These are phyloP conservation scores for Penicillium sp. DNA, from an alignment of 2,329 filamentous ascomycete species.

Conservation along the genomic window DNA sequence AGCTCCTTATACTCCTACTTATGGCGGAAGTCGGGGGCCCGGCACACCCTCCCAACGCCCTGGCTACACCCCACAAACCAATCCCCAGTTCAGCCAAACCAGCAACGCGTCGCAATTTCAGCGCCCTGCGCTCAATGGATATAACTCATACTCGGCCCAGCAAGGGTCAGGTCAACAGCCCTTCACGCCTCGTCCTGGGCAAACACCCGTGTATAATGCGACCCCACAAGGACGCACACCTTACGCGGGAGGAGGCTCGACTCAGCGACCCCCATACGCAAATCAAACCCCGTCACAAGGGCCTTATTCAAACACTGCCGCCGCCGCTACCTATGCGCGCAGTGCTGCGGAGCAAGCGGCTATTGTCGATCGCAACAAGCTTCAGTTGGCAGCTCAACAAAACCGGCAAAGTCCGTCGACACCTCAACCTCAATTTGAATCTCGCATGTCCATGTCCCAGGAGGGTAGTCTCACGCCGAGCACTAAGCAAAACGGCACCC, in stretches of 20 bases:
- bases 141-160: constrained; percentile 14
- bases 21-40: constrained; percentile 30
- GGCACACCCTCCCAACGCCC: constrained; percentile 36
- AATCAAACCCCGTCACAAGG: constrained; percentile 29
- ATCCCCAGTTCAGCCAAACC: constrained; percentile 31
- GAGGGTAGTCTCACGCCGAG: constrained; percentile 34
- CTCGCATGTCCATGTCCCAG: constrained; percentile 27
- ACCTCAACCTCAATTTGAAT: constrained; percentile 29
- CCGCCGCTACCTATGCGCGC: constrained; percentile 34
- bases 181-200: constrained; percentile 34
- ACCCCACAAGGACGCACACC: constrained; percentile 33
- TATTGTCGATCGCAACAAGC: constrained; percentile 36
- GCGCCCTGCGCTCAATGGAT: constrained; percentile 37
- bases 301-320: constrained; percentile 33
- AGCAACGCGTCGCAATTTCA: constrained; percentile 39
- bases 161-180: constrained; percentile 16
- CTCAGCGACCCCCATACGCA: constrained; percentile 25
- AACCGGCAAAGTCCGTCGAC: constrained; percentile 31
- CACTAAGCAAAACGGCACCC: constrained; percentile 30
- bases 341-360: constrained; percentile 39
- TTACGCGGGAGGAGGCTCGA: constrained; percentile 30
- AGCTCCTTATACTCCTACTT: constrained; percentile 32
- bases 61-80: constrained; percentile 30
- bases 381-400: constrained; percentile 32
- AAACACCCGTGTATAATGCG: constrained; percentile 28